Evolutionary conservation across 2,329 filamentous ascomycete genomes (phyloP), one percentile per base, ranked within the genome.

Genomic region (Cladosporium oxysporum): DNA sequence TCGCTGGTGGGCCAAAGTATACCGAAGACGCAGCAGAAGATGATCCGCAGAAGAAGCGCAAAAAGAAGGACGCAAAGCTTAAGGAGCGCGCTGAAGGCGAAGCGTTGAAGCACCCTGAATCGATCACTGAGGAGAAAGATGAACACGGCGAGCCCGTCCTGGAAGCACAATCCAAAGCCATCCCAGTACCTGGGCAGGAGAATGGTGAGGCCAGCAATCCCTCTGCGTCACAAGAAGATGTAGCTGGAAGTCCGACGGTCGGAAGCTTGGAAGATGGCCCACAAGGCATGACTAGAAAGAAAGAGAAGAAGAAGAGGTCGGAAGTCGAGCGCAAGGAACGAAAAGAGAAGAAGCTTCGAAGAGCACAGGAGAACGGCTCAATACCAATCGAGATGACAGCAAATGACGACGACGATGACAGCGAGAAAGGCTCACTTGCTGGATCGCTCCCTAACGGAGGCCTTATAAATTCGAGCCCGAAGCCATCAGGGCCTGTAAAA

Each of bases 221-320:
- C 11, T 14, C 50, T 16, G 61, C 21, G 26, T 33, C 33, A 16
- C 77, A 81, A 28, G 75, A 70, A 10, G 65, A 68, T 41, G 64
- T 41, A 11, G 67, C 62, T 44, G 67, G 65, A 21, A 68, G 66
- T 37, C 72, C 71, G 11, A 67, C 69, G 31, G 65, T 44, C 4
- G 70, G 69, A 14, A 72, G 67, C 59, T 41, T 69, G 58, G 73
- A 74, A 47, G 71, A 71, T 12, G 68, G 68, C 6, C 23, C 65
- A 26, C 59, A 76, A 60, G 75, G 75, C 49, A 73, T 79, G 0
- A 88, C 83, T 8, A 89, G 89, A 72, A 97, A 96, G 79, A 95
- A 92, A 78, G 93, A 97, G 75, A 97, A 97, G 83, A 97, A 97
- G 80, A 97, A 96, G 81, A 89, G 90, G 70, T 96, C 91, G 49